phyloP scores from a whole-genome alignment of 345 rosid species.

The Atalantia buxifolia region DNA sequence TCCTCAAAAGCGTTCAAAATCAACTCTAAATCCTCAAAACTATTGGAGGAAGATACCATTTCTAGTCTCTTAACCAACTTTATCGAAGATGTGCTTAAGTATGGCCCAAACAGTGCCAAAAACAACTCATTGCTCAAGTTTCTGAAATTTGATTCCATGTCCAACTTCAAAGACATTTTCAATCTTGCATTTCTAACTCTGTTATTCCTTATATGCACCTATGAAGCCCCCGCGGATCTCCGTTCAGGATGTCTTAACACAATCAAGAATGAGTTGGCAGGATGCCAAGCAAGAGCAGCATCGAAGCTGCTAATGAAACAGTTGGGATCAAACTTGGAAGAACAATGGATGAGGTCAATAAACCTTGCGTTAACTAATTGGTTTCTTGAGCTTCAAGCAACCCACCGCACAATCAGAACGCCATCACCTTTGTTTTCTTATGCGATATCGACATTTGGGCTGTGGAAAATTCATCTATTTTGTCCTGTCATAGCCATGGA shows the following conservation, averaged over 20 bases:
- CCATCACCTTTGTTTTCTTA: conserved; percentile 82
- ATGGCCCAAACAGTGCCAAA: conserved; percentile 38
- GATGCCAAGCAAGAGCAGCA: conserved; percentile 41
- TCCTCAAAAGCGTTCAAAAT: conserved; percentile 52
- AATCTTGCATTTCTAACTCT: conserved; percentile 67
- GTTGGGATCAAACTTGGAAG: conserved; percentile 77
- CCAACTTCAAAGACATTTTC: conserved; percentile 51
- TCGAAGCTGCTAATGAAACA: conserved; percentile 62
- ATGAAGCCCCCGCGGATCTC: conserved; percentile 70
- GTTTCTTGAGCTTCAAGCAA: conserved; percentile 52
- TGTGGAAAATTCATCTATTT: conserved; percentile 82
- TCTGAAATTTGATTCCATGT: conserved; percentile 33
- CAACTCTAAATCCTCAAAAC: conserved; percentile 31
- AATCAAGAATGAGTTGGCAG: conserved; percentile 49
- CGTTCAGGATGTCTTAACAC: conserved; percentile 48
- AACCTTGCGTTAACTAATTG: conserved; percentile 85
- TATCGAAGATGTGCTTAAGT: conserved; percentile 56
- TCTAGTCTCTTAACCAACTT: conserved; percentile 46
- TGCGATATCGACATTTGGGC: conserved; percentile 53
- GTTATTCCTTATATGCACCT: conserved; percentile 59
- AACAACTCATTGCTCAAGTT: conserved; percentile 31
- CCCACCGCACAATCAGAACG: conserved; percentile 30
- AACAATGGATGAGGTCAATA: conserved; percentile 81
- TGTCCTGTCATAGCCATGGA: conserved; percentile 90
- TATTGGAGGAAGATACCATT: conserved; percentile 36